A percentile compares a stretch with the other conserved stretches of the same genome.
phyloP scores from a whole-genome alignment of 2,329 filamentous ascomycete genomes.

The Cercospora sp. region DNA sequence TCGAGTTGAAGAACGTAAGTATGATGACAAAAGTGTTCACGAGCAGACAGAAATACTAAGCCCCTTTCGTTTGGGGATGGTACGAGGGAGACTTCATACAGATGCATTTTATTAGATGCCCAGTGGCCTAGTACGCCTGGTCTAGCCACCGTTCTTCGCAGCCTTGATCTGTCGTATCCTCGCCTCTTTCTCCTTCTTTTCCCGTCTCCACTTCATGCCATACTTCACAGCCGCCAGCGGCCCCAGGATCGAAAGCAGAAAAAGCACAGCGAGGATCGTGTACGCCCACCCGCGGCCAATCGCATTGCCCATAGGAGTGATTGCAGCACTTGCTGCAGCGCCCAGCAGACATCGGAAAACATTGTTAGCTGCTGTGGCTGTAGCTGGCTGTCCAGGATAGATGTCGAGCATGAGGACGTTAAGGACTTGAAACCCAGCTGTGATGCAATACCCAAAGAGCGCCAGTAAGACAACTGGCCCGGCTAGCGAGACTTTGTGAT shows the following conservation, averaged over 20 bases:
- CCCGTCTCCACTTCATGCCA: slow-evolving; percentile 34
- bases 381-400: slow-evolving; percentile 44
- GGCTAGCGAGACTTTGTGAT: slow-evolving; percentile 34
- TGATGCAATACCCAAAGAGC: slow-evolving; percentile 40
- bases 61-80: too few relatives aligned
- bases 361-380: slow-evolving; percentile 49
- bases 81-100: too few relatives aligned
- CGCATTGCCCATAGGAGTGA: slow-evolving; percentile 41
- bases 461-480: slow-evolving; percentile 34
- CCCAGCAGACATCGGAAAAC: slow-evolving; percentile 47
- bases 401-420: slow-evolving; percentile 52
- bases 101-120: too few relatives aligned
- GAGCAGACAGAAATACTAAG: neutral
- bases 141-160: neutral
- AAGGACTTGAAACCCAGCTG: slow-evolving; percentile 46
- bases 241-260: slow-evolving; percentile 23
- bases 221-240: slow-evolving; percentile 30
- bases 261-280: slow-evolving; percentile 39
- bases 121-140: neutral
- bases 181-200: slow-evolving; percentile 30
- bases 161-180: neutral
- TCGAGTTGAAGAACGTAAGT: neutral
- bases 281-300: slow-evolving; percentile 40
- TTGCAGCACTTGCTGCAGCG: slow-evolving; percentile 44
- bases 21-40: neutral